Base-by-base conservation (phyloP, 2,329 filamentous ascomycete genomes). In the Colletotrichum sp. region DNA sequence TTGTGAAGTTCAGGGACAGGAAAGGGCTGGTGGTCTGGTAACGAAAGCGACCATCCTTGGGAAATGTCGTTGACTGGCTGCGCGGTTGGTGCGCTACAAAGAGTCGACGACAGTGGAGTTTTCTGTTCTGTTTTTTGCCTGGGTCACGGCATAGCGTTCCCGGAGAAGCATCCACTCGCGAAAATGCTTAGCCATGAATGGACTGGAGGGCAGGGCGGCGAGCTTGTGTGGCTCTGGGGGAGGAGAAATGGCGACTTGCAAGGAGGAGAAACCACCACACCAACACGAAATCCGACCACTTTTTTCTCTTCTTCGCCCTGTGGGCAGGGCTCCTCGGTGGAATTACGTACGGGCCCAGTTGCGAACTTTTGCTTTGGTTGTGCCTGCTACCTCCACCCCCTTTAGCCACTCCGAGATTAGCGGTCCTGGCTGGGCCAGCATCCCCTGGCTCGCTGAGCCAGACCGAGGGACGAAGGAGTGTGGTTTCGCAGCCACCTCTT, bases 391-490 rank as follows among this genome's bases (percentile, higher is more conserved):
- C 30, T 21, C 28, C 34, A 12, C 49, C 21, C 24, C 32, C 55
- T 44, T 18, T 60, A 36, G 21, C 68, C 72, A n/a, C 34, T 52
- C 49, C 32, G 67, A 66, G 68, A 71, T 75, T 75, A 66, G 59
- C 66, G 34, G 49, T 71, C 18, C 66, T 44, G 66, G 39, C 21
- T 21, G 24, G 44, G n/a, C 49, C 68, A 34, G 44, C 32, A 64
- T 64, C 59, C 67, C 59, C 66, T 28, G 52, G 32, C 39, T 21
- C 10, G 44, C n/a, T 52, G 44, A 21, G n/a, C 44, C 44, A 13
- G 44, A 52, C 44, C 44, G 44, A 5, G 7, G 18, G 26, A 66
- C n/a, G 15, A 26, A 26, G 28, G 28, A 10, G 18, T 62, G 36
- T 10, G 68, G 18, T 24, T 32, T 59, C 10, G 18, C 7, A 13